Evolutionary conservation across 148 eudicot species (phyloP), one percentile per base, ranked within the genome.

Genomic region (Vaccinium darrowii): DNA sequence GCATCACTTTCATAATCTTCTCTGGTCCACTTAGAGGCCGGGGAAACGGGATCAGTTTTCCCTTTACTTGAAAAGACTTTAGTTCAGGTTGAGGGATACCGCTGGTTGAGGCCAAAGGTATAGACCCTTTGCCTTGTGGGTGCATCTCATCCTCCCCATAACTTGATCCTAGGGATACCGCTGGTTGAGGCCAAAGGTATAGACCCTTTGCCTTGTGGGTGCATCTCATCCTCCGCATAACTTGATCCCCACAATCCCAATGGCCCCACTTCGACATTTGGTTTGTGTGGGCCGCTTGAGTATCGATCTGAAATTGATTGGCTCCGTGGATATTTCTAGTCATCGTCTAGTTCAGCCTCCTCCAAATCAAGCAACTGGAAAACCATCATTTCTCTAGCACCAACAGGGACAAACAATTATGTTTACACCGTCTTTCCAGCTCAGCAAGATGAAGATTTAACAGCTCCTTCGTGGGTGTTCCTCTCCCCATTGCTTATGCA

Each of bases 311-410:
- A 90, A 85, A 86, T 91, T 77, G 94, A 71, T 14, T 91, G 91
- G 79, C 80, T 82, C 69, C 91, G 91, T 79, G 86, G 86, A 90
- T 86, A 89, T 85, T 92, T 95, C 87, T 93, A 90, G 84, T 94
- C 94, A 81, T 95, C 96, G 82, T 92, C 95, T 58, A 92, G 84
- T 84, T 93, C 98, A 89, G 99, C 98, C 86, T 97, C 99, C 85
- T 95, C 99, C 84, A 97, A 87, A 89, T 95, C 93, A 79, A 97
- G 96, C 83, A 97, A 88, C 18, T 98, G 89, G 53, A 96, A 94
- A 84, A 97, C 99, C 99, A 97, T 95, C 94, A 88, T 93, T 88
- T 95, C 98, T 88, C 94, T 88, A 80, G 98, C 98, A 82, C 99
- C 98, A 82, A 94, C 92, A 95, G 98, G 56, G 98, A 97, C 82